Conservation (phyloP, 495 filamentous ascomycete species). For the Xylaria palmicola region DNA sequence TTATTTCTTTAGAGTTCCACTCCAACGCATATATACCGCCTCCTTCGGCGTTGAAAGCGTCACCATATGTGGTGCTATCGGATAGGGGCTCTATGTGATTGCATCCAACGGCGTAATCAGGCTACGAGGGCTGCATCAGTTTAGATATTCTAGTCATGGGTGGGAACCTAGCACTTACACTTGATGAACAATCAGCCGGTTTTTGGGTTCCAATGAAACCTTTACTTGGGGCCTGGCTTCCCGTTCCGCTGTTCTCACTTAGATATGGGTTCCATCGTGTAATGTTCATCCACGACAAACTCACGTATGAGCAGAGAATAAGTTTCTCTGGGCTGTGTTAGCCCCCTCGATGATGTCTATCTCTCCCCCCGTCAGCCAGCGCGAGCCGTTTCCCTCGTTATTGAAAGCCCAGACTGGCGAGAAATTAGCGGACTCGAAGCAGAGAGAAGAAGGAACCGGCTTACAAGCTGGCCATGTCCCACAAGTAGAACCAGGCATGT, state of each 20-base stretch:
- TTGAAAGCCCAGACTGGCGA: constrained; percentile 37
- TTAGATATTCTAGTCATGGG: not conserved
- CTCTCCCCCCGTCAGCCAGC: constrained; percentile 71
- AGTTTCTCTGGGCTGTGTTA: constrained; percentile 59
- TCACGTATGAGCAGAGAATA: constrained; percentile 67
- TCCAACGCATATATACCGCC: constrained; percentile 68
- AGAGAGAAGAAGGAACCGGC: not conserved
- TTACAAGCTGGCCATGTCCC: constrained; percentile 69
- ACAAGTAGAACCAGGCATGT: constrained; percentile 68
- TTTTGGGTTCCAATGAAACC: constrained; percentile 33
- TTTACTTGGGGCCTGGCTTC: constrained; percentile 33
- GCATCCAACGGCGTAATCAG: constrained; percentile 26
- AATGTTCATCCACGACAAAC: constrained; percentile 1
- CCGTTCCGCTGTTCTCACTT: constrained; percentile 49
- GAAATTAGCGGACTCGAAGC: not conserved
- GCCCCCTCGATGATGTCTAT: constrained; percentile 84
- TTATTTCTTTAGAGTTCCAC: constrained; percentile 60
- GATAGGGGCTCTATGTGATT: constrained; percentile 23
- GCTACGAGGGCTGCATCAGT: constrained; percentile 12
- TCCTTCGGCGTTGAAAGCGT: constrained; percentile 61
- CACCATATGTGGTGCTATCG: constrained; percentile 51
- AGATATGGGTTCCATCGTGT: constrained; percentile 40
- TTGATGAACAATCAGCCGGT: constrained; percentile 20
- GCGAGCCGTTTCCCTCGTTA: constrained; percentile 25
- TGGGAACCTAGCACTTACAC: constrained; percentile 12